phyloP scores from a whole-genome alignment of 164 flowering plant species.

The Nelumbo lutea region DNA sequence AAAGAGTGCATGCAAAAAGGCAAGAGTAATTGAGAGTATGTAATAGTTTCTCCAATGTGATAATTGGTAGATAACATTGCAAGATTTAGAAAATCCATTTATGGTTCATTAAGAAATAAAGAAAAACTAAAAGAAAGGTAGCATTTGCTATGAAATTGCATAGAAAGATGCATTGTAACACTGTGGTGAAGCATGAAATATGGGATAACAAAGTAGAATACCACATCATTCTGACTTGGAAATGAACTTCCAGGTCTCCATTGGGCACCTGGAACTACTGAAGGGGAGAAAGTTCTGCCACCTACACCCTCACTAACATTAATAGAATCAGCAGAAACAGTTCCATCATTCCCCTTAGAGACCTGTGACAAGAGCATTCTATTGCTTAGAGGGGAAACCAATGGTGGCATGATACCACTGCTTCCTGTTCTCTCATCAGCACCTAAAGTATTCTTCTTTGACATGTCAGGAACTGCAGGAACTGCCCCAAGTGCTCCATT shows the following conservation, averaged over 20 bases:
- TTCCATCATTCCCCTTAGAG: slow-evolving; percentile 55
- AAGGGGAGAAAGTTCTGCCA: slow-evolving; percentile 65
- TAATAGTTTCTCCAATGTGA: too few species aligned
- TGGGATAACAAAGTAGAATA: slow-evolving; percentile 23
- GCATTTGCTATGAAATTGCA: background rate
- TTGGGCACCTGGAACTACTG: slow-evolving; percentile 65
- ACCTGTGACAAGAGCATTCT: slow-evolving; percentile 63
- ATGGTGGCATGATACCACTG: slow-evolving; percentile 52
- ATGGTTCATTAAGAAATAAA: too few species aligned
- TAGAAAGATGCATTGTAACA: background rate
- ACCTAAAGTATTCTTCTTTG: slow-evolving; percentile 64
- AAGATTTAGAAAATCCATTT: too few species aligned
- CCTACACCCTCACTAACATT: slow-evolving; percentile 50
- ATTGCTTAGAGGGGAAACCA: slow-evolving; percentile 57
- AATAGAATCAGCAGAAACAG: slow-evolving; percentile 46
- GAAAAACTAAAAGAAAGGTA: too few species aligned
- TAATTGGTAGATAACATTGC: too few species aligned
- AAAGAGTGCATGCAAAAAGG: too few species aligned
- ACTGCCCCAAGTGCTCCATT: slow-evolving; percentile 43
- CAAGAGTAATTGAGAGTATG: too few species aligned
- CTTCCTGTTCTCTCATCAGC: slow-evolving; percentile 26
- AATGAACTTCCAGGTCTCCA: slow-evolving; percentile 97
- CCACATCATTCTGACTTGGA: slow-evolving; percentile 74
- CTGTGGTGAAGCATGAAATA: slow-evolving; percentile 1
- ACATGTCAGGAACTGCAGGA: slow-evolving; percentile 49